Evolutionary conservation across 1,139 yeast species (phyloP).

Genomic region (Sugiyamaella grinbergsii): DNA sequence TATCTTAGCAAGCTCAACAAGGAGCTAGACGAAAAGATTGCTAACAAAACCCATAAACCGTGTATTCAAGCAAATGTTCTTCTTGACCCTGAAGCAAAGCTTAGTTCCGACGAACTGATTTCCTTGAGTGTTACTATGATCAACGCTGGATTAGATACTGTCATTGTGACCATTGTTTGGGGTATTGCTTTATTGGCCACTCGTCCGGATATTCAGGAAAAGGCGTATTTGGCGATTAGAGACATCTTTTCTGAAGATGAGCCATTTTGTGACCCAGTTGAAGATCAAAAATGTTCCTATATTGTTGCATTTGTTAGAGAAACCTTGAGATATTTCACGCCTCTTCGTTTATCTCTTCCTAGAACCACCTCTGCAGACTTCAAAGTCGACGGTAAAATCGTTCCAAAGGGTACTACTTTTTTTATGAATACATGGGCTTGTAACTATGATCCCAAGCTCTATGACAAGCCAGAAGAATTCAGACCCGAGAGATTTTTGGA

Average conservation of each 20-base stretch:
- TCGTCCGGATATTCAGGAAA: conserved; percentile 53
- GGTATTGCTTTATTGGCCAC: conserved; percentile 63
- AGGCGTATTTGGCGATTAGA: conserved; percentile 47
- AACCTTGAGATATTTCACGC: conserved; percentile 59
- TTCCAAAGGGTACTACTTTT: conserved; percentile 59
- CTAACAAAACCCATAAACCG: conserved; percentile 36
- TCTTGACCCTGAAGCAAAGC: conserved; percentile 31
- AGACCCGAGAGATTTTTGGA: conserved; percentile 60
- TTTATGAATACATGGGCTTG: conserved; percentile 73
- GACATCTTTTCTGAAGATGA: conserved; percentile 38
- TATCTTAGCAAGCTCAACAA: conserved; percentile 53
- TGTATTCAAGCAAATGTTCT: conserved; percentile 52
- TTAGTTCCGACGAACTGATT: conserved; percentile 51
- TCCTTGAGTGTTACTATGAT: conserved; percentile 74
- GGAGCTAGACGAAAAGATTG: conserved; percentile 37
- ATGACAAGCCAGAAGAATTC: conserved; percentile 51
- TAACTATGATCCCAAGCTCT: conserved; percentile 59
- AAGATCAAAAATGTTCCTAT: conserved; percentile 49
- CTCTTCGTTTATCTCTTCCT: conserved; percentile 68
- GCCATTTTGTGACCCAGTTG: conserved; percentile 54
- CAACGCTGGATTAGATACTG: conserved; percentile 77
- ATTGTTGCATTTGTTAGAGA: conserved; percentile 63
- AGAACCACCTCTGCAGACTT: conserved; percentile 58
- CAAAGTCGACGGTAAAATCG: conserved; percentile 43
- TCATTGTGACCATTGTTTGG: conserved; percentile 63